Percentiles rank a stretch among this genome's conserved stretches.
Conservation (phyloP, 2,329 filamentous ascomycete genomes). For the Cytospora paraplurivora region DNA sequence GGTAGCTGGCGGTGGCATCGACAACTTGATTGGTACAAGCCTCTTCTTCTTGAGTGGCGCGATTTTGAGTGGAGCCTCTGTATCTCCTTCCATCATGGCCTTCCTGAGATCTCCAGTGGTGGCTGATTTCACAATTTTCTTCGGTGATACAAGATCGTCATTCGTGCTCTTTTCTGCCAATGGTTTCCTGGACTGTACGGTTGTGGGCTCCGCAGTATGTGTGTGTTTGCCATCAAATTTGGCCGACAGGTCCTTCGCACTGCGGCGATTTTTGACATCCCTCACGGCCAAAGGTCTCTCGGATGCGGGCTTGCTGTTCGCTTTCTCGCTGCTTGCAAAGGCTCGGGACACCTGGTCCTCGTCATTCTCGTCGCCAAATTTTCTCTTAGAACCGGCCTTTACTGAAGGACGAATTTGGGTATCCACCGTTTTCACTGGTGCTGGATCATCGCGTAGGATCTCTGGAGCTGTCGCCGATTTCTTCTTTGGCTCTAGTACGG, state of each 20-base stretch:
- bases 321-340: constrained; percentile 37
- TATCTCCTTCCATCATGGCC: constrained; percentile 29
- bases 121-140: constrained; percentile 47
- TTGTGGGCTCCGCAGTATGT: constrained; percentile 29
- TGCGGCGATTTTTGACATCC: constrained; percentile 43
- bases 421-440: constrained; percentile 24
- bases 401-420: constrained; percentile 32
- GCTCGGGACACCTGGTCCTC: constrained; percentile 39
- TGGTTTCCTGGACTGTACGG: constrained; percentile 47
- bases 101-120: constrained; percentile 37
- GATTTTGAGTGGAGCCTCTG: constrained; percentile 23
- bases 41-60: constrained; percentile 32
- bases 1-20: constrained; percentile 29
- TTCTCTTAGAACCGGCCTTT: constrained; percentile 60
- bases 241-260: constrained; percentile 49
- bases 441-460: constrained; percentile 26
- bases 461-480: constrained; percentile 34
- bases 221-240: constrained; percentile 46
- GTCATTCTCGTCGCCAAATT: constrained; percentile 59
- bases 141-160: constrained; percentile 60
- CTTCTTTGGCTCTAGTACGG: constrained; percentile 33
- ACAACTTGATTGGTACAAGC: constrained; percentile 37
- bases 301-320: constrained; percentile 25
- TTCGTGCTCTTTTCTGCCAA: constrained; percentile 62
- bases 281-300: constrained; percentile 30